These are phyloP conservation scores for Vaucheria bursata DNA, from an alignment of 352 stramenopile species.

Conservation along the genomic window DNA sequence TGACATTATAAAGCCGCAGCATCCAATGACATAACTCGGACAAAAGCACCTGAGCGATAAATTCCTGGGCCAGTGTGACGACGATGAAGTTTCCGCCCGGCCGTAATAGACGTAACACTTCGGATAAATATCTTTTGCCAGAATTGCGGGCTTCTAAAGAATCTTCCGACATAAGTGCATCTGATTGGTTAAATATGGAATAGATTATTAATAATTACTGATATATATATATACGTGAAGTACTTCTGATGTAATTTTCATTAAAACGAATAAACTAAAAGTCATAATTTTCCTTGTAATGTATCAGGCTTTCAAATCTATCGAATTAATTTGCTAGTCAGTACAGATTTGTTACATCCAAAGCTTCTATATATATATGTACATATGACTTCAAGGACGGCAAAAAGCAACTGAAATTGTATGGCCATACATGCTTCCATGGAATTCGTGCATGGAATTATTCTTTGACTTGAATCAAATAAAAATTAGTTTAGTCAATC, in stretches of 20 bases:
- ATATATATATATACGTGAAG: background rate
- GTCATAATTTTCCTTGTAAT: background rate
- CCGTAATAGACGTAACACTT: slow-evolving; percentile 23
- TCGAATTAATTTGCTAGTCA: background rate
- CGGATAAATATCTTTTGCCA: slow-evolving; percentile 20
- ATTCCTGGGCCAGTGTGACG: background rate
- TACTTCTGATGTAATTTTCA: background rate
- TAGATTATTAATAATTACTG: background rate
- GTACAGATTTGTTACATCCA: background rate
- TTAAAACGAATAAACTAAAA: background rate
- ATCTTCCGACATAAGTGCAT: slow-evolving; percentile 45
- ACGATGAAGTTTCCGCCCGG: slow-evolving; percentile 12
- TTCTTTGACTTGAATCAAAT: no score
- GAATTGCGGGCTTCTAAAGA: slow-evolving; percentile 12
- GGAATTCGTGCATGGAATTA: no score
- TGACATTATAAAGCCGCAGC: slow-evolving; percentile 39
- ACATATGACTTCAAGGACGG: no score
- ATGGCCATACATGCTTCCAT: no score
- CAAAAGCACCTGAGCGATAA: background rate
- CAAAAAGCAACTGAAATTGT: no score
- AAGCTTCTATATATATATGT: no score
- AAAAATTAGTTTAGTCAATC: no score
- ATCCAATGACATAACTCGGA: slow-evolving; percentile 10
- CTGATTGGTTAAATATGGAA: background rate
- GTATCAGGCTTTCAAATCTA: no score